These are phyloP conservation scores for Vaccinium macrocarpon DNA, from an alignment of 148 eudicot genomes.

Conservation along the genomic window DNA sequence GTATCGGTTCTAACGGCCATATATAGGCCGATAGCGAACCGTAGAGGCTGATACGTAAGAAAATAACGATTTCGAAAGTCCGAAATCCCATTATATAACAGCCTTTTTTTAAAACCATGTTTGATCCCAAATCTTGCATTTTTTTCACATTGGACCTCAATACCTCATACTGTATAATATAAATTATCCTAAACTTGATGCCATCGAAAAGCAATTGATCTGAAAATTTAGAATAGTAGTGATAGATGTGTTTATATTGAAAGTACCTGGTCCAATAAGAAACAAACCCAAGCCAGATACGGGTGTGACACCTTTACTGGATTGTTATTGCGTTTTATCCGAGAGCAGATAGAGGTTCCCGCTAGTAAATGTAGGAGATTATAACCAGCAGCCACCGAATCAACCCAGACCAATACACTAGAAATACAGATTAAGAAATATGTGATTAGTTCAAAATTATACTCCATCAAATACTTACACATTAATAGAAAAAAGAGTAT, in stretches of 20 bases:
- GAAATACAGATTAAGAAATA: background rate
- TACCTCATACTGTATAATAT: no score
- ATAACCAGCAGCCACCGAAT: slow-evolving; percentile 46
- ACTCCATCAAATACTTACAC: background rate
- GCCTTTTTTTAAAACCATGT: no score
- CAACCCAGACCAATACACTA: slow-evolving; percentile 43
- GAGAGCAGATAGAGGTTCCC: slow-evolving; percentile 24
- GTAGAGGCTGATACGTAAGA: no score
- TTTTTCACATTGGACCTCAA: no score
- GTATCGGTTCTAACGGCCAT: no score
- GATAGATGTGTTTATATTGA: background rate
- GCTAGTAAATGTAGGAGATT: slow-evolving; percentile 36
- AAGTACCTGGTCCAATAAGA: slow-evolving; percentile 60
- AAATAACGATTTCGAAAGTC: no score
- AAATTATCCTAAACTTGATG: no score
- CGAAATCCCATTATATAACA: no score
- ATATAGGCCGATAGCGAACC: no score
- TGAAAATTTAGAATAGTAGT: no score
- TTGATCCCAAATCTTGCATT: no score
- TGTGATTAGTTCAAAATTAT: background rate
- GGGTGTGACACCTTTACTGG: slow-evolving; percentile 10
- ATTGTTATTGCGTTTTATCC: background rate
- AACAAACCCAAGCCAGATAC: slow-evolving; percentile 36
- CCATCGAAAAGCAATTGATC: no score
- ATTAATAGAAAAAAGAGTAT: background rate